Percentiles rank a stretch among this genome's conserved stretches.
Conservation (phyloP, 305 asterid species). For the Fraxinus velutina region DNA sequence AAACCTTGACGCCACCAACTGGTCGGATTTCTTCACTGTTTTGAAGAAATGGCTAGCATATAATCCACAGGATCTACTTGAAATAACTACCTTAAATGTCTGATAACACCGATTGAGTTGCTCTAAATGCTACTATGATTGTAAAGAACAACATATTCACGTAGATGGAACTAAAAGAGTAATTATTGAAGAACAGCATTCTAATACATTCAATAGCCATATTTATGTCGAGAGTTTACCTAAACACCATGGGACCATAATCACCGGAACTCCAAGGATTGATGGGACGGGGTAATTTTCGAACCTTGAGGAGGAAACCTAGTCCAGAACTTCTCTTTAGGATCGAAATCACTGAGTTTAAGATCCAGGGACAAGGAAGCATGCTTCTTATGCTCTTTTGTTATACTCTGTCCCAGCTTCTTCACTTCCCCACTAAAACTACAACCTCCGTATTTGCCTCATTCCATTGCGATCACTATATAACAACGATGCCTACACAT, state of each 20-base stretch:
- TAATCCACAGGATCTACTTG: conserved; percentile 96
- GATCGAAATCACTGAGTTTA: conserved; percentile 71
- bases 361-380: conserved; percentile 51
- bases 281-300: conserved; percentile 78
- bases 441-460: conserved; percentile 65
- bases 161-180: background rate
- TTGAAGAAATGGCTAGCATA: conserved; percentile 64
- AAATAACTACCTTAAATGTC: conserved; percentile 82
- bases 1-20: conserved; percentile 85
- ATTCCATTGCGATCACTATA: conserved; percentile 54
- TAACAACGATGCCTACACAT: conserved; percentile 71
- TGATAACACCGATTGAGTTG: conserved; percentile 29
- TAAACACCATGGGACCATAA: conserved; percentile 84
- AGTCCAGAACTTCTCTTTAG: conserved; percentile 90
- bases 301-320: conserved; percentile 85
- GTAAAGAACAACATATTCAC: background rate
- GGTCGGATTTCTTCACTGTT: conserved; percentile 67
- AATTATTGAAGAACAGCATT: background rate
- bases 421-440: conserved; percentile 64
- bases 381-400: conserved; percentile 89
- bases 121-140: background rate
- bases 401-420: conserved; percentile 76
- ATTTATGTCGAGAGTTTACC: conserved; percentile 37
- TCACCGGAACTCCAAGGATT: conserved; percentile 76
- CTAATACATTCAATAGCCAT: background rate